Evolutionary conservation across 371 early-diverging fungal genomes (phyloP).

Genomic region (Apophysomyces ossiformis): DNA sequence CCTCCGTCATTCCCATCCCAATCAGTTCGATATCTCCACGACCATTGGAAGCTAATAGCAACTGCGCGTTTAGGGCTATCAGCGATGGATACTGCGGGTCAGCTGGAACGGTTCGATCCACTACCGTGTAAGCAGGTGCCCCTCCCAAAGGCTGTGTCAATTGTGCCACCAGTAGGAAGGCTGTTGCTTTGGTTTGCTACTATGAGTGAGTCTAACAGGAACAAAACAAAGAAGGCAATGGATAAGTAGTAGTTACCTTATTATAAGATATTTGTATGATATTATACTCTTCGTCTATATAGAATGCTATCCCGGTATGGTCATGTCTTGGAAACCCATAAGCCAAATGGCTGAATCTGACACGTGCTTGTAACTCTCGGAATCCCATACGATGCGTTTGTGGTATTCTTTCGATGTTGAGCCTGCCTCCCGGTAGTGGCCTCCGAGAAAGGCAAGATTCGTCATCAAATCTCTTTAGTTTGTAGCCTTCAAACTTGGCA

Average conservation of each 20-base stretch:
- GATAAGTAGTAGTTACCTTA: slow-evolving; percentile 38
- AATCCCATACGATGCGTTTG: slow-evolving; percentile 44
- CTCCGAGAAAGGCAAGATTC: slow-evolving; percentile 32
- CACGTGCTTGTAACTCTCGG: slow-evolving; percentile 68
- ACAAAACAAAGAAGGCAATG: background rate
- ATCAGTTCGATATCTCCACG: slow-evolving; percentile 44
- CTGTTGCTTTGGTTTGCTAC: slow-evolving; percentile 15
- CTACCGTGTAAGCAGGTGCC: slow-evolving; percentile 39
- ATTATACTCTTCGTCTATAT: slow-evolving; percentile 47
- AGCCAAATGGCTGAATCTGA: slow-evolving; percentile 70
- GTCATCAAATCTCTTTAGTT: slow-evolving; percentile 57
- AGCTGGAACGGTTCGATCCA: slow-evolving; percentile 27
- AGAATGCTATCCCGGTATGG: slow-evolving; percentile 39
- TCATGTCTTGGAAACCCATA: slow-evolving; percentile 40
- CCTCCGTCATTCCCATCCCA: slow-evolving; percentile 13
- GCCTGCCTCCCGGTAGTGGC: slow-evolving; percentile 29
- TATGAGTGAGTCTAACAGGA: background rate
- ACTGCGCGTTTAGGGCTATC: slow-evolving; percentile 26
- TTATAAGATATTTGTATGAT: slow-evolving; percentile 43
- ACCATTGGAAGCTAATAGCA: slow-evolving; percentile 40
- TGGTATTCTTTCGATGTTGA: slow-evolving; percentile 43
- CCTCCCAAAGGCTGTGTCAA: slow-evolving; percentile 30
- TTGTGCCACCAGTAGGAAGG: slow-evolving; percentile 21
- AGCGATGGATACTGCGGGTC: slow-evolving; percentile 43
- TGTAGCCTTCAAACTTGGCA: slow-evolving; percentile 75